Conservation (phyloP, 2,329 filamentous ascomycete genomes). For the Diplodia scrobiculata region DNA sequence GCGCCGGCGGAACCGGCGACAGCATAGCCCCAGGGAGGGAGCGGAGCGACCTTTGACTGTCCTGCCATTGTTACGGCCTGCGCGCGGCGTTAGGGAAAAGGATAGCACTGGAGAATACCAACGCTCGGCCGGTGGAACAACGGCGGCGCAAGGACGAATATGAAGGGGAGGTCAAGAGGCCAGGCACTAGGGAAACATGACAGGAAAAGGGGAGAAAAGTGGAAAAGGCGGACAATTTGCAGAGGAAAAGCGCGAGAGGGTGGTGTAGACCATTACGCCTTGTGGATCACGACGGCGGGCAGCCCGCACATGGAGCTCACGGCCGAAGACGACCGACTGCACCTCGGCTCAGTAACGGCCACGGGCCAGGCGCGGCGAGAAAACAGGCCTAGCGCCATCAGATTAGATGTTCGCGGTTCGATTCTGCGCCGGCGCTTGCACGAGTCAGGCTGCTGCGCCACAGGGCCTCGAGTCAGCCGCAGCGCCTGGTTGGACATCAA, state of each 20-base stretch:
- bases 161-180: background rate
- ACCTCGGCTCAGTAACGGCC: slow-evolving; percentile 21
- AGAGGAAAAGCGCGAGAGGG: slow-evolving; percentile 18
- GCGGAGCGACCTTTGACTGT: slow-evolving; percentile 65
- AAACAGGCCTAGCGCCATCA: slow-evolving; percentile 8
- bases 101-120: background rate
- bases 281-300: slow-evolving; percentile 21
- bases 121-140: slow-evolving; percentile 1
- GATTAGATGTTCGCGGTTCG: slow-evolving; percentile 9
- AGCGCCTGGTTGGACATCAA: slow-evolving; percentile 16
- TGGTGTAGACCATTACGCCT: slow-evolving; percentile 22
- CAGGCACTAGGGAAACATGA: slow-evolving; percentile 4
- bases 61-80: slow-evolving; percentile 51
- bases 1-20: slow-evolving; percentile 91
- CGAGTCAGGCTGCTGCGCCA: slow-evolving; percentile 16
- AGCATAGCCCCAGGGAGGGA: slow-evolving; percentile 91
- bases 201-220: slow-evolving; percentile 6
- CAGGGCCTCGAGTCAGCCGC: slow-evolving; percentile 6
- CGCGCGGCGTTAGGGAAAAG: background rate
- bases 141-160: background rate
- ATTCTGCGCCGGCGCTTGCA: background rate
- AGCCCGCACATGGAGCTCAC: slow-evolving; percentile 26
- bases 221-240: slow-evolving; percentile 7
- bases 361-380: background rate
- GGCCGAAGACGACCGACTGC: slow-evolving; percentile 26